Evolutionary conservation across 106 monocot species (phyloP).

Genomic region (Allium cepa): DNA sequence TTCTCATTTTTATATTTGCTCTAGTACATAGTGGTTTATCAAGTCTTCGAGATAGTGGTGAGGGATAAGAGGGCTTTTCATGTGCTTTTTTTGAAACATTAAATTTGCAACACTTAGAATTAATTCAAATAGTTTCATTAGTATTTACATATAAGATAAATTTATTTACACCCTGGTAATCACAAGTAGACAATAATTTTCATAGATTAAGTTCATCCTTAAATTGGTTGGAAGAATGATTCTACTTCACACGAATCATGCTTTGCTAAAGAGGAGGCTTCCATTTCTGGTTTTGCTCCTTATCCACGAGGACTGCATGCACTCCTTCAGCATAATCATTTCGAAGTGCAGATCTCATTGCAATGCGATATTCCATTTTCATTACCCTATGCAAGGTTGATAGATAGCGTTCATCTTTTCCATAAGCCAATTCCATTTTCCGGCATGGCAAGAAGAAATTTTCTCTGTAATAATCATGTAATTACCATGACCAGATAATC

Average conservation of each 20-base stretch:
- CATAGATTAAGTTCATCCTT: conserved; percentile 27
- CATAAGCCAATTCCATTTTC: conserved; percentile 99
- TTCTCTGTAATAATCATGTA: conserved; percentile 90
- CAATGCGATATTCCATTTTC: conserved; percentile 60
- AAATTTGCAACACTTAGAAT: no score
- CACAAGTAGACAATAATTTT: not conserved
- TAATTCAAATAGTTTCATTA: no score
- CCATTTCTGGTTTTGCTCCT: conserved; percentile 69
- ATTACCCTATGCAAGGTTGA: conserved; percentile 59
- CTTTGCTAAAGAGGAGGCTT: conserved; percentile 36
- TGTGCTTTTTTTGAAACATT: conserved; percentile 50
- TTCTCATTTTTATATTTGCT: conserved; percentile 68
- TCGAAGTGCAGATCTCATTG: conserved; percentile 41
- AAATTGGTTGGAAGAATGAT: conserved; percentile 23
- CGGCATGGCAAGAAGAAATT: conserved; percentile 93
- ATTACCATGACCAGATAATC: conserved; percentile 84
- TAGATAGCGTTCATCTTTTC: no score
- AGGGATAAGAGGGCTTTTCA: conserved; percentile 85
- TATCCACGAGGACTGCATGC: conserved; percentile 63
- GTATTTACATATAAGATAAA: no score
- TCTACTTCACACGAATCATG: conserved; percentile 31
- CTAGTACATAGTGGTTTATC: conserved; percentile 83
- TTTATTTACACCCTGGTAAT: no score
- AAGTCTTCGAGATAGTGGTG: conserved; percentile 69
- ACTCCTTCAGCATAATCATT: conserved; percentile 76